A percentile compares a stretch with the other conserved stretches of the same genome.
Evolutionary conservation across 202 grass and related monocot species (phyloP).

Genomic region (Setaria italica): DNA sequence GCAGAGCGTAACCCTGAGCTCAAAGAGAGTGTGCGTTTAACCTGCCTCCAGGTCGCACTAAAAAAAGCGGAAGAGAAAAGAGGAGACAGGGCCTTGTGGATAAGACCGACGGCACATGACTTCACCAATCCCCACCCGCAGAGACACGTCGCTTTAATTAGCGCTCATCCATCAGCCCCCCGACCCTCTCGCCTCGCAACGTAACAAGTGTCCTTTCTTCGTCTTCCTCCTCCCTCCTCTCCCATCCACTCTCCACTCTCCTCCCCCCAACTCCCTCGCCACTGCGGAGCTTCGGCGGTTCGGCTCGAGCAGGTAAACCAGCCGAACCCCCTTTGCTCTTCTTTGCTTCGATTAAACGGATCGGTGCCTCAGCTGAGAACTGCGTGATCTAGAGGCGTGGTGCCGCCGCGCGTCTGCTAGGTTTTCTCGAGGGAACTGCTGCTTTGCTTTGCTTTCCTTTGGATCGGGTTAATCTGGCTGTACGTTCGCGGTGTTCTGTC

Average conservation of each 20-base stretch:
- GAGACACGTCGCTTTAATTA: conserved; percentile 49
- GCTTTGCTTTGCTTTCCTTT: not conserved
- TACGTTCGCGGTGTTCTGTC: not conserved
- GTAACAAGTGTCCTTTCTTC: conserved; percentile 42
- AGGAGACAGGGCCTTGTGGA: conserved; percentile 48
- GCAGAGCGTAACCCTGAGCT: not conserved
- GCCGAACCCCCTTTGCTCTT: not conserved
- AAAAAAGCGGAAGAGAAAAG: not conserved
- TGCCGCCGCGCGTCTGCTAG: not conserved
- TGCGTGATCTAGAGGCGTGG: conserved; percentile 2
- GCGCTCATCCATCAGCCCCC: not conserved
- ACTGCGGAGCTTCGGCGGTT: not conserved
- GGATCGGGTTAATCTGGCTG: not conserved
- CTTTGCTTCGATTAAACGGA: not conserved
- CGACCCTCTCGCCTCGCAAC: conserved; percentile 12
- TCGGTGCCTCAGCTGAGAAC: not conserved
- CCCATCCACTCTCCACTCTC: not conserved
- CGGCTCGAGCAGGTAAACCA: conserved; percentile 51
- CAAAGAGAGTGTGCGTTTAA: not conserved
- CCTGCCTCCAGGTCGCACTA: not conserved
- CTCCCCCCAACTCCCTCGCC: not conserved
- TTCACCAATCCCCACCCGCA: conserved; percentile 21
- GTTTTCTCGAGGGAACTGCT: not conserved
- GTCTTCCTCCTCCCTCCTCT: conserved; percentile 19
- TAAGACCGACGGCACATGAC: conserved; percentile 50